Conservation (phyloP, 495 filamentous ascomycete genomes). For the Immersiella caudata region DNA sequence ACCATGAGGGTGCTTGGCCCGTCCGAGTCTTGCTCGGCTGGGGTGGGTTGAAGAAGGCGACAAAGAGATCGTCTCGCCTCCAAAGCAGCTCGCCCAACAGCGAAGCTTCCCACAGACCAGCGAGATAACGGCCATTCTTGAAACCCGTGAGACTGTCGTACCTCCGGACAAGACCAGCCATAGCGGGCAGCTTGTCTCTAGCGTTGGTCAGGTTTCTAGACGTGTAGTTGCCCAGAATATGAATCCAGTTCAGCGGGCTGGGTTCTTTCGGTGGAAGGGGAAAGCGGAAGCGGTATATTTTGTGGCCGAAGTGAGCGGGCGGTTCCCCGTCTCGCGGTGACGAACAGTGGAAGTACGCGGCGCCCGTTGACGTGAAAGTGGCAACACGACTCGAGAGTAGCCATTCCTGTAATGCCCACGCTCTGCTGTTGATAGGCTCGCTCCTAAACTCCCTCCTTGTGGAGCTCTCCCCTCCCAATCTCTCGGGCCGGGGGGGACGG, state of each 20-base stretch:
- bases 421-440: constrained; percentile 2
- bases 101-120: background rate
- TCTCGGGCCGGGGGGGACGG: background rate
- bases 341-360: background rate
- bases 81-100: background rate
- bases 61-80: background rate
- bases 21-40: background rate
- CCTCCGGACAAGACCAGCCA: background rate
- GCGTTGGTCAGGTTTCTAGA: background rate
- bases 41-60: background rate
- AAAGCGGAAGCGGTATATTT: background rate
- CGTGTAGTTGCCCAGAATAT: background rate
- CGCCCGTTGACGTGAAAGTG: background rate
- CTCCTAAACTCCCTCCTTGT: background rate
- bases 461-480: background rate
- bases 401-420: background rate
- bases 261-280: background rate
- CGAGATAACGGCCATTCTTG: background rate
- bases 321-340: background rate
- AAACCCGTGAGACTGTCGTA: background rate
- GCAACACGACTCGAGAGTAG: background rate
- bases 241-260: background rate
- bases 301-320: background rate
- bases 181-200: constrained; percentile 1
- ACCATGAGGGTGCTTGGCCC: background rate